Conservation (phyloP, 176 grass and related monocot species). For the Saccharum spontaneum region DNA sequence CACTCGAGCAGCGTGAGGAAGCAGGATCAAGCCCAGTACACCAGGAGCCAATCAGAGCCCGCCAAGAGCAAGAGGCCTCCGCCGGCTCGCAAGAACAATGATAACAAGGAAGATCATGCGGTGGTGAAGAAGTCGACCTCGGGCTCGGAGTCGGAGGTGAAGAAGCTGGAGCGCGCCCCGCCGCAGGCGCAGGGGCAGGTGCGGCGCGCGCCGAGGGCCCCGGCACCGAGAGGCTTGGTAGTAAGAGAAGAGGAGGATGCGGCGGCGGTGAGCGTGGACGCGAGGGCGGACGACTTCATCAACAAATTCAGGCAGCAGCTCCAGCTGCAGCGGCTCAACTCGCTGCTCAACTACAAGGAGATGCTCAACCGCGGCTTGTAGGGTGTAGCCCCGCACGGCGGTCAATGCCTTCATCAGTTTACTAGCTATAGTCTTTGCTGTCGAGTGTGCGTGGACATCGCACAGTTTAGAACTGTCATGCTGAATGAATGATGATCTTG, state of each 20-base stretch:
- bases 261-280: slow-evolving; percentile 30
- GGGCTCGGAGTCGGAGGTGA: slow-evolving; percentile 7
- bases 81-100: background rate
- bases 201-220: slow-evolving; percentile 17
- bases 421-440: too few relatives aligned
- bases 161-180: slow-evolving; percentile 27
- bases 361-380: slow-evolving; percentile 42
- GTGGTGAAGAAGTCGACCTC: background rate
- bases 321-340: slow-evolving; percentile 81
- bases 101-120: background rate
- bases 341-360: slow-evolving; percentile 62
- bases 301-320: slow-evolving; percentile 66
- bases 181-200: background rate
- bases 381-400: too few relatives aligned
- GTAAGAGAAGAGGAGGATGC: background rate
- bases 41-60: slow-evolving; percentile 55
- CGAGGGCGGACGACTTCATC: slow-evolving; percentile 64
- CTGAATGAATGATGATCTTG: too few relatives aligned
- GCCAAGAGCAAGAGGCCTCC: background rate
- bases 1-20: background rate
- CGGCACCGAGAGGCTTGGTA: background rate
- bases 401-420: too few relatives aligned
- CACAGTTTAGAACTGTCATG: too few relatives aligned
- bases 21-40: slow-evolving; percentile 28
- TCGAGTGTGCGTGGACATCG: too few relatives aligned